Evolutionary conservation across 768 basidiomycete genomes (phyloP).

Genomic region (Leccinum imitatum): DNA sequence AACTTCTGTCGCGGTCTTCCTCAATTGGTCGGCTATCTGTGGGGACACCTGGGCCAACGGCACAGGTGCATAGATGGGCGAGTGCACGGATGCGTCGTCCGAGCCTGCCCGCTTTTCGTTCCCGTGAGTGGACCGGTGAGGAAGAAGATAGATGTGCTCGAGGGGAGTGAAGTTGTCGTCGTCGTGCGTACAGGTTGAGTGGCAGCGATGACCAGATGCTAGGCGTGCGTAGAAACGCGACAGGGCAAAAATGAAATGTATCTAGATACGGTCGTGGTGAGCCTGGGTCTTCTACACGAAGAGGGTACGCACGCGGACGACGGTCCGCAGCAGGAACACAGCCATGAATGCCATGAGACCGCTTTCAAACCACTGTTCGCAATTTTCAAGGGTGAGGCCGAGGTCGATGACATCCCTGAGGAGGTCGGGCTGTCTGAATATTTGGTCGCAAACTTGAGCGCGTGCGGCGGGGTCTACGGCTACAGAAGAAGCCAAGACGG

Average conservation of each 20-base stretch:
- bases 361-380: constrained; percentile 75
- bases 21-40: constrained; percentile 47
- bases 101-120: constrained; percentile 6
- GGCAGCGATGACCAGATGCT: constrained; percentile 37
- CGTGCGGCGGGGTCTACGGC: constrained; percentile 57
- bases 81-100: constrained; percentile 7
- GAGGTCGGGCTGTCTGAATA: constrained; percentile 73
- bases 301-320: constrained; percentile 57
- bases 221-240: constrained; percentile 63
- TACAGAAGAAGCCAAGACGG: constrained; percentile 55
- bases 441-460: constrained; percentile 67
- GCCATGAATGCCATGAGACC: constrained; percentile 59
- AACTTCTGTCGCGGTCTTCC: constrained; percentile 60
- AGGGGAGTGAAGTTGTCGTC: constrained; percentile 33
- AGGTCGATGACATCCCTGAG: constrained; percentile 68
- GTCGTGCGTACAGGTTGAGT: constrained; percentile 12
- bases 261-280: constrained; percentile 37
- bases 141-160: constrained; percentile 67
- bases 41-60: constrained; percentile 55
- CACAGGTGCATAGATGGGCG: constrained; percentile 65
- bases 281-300: not conserved
- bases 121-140: constrained; percentile 20
- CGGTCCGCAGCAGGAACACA: constrained; percentile 58
- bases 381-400: constrained; percentile 76
- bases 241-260: constrained; percentile 75